A percentile compares a stretch with the other conserved stretches of the same genome.
phyloP scores from a whole-genome alignment of 495 filamentous ascomycete species.

The Xeromyces bisporus region DNA sequence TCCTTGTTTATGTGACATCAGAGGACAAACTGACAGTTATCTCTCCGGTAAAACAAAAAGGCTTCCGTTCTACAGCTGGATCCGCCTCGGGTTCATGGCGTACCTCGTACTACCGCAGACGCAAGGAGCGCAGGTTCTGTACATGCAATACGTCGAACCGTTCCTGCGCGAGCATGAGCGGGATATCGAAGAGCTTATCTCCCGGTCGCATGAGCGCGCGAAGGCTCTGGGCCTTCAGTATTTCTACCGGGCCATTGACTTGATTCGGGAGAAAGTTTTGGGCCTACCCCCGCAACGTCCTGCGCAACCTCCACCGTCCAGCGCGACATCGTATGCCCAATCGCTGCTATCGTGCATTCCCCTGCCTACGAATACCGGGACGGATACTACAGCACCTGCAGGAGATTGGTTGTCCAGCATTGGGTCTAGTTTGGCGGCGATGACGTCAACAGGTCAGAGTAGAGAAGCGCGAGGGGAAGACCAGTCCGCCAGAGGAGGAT shows the following conservation, averaged over 20 bases:
- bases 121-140: conserved; percentile 74
- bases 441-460: conserved; percentile 24
- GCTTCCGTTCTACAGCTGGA: conserved; percentile 88
- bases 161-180: conserved; percentile 75
- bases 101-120: conserved; percentile 97
- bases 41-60: too few relatives aligned
- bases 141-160: conserved; percentile 70
- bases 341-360: conserved; percentile 69
- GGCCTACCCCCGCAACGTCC: conserved; percentile 44
- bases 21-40: not conserved
- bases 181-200: conserved; percentile 82
- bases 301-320: conserved; percentile 31
- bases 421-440: conserved; percentile 44
- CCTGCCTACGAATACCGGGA: conserved; percentile 40
- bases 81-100: conserved; percentile 71
- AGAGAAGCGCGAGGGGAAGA: conserved; percentile 35
- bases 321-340: conserved; percentile 51
- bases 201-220: conserved; percentile 60
- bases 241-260: conserved; percentile 61
- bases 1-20: not conserved
- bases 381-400: conserved; percentile 27
- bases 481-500: conserved; percentile 37
- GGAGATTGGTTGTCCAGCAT: conserved; percentile 54
- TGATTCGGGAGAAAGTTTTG: conserved; percentile 53
- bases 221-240: conserved; percentile 65